phyloP scores from a whole-genome alignment of 192 early-diverging fungal genomes.

The Endogone sp. region DNA sequence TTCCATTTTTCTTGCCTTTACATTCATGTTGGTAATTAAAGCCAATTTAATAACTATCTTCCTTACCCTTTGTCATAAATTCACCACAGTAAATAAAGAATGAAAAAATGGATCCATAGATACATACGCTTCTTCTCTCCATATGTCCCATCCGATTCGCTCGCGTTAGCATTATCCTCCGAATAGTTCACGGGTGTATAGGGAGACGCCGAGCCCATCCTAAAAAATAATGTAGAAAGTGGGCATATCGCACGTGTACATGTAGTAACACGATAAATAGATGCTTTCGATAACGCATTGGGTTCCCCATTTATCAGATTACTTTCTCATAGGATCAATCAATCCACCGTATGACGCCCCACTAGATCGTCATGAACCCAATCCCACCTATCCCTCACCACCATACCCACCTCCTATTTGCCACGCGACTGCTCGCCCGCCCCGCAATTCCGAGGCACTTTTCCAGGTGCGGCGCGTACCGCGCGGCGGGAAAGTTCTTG shows the following conservation, averaged over 20 bases:
- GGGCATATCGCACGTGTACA: too few relatives aligned
- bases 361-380: too few relatives aligned
- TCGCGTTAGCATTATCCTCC: background rate
- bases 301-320: too few relatives aligned
- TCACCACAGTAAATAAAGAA: too few relatives aligned
- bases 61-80: too few relatives aligned
- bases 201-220: slow-evolving; percentile 23
- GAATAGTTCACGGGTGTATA: slow-evolving; percentile 15
- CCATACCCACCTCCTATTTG: slow-evolving; percentile 41
- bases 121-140: background rate
- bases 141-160: background rate
- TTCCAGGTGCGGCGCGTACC: slow-evolving; percentile 90
- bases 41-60: too few relatives aligned
- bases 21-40: too few relatives aligned
- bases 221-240: background rate
- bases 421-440: slow-evolving; percentile 51
- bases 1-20: background rate
- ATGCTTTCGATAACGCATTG: background rate
- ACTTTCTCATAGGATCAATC: too few relatives aligned
- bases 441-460: slow-evolving; percentile 87
- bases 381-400: background rate
- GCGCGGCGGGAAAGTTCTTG: slow-evolving; percentile 68
- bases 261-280: background rate
- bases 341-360: too few relatives aligned
- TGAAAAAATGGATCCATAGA: too few relatives aligned